A percentile compares a stretch with the other conserved stretches of the same genome.
phyloP scores from a whole-genome alignment of 2,329 filamentous ascomycete species.

The Penicillium nordicum region DNA sequence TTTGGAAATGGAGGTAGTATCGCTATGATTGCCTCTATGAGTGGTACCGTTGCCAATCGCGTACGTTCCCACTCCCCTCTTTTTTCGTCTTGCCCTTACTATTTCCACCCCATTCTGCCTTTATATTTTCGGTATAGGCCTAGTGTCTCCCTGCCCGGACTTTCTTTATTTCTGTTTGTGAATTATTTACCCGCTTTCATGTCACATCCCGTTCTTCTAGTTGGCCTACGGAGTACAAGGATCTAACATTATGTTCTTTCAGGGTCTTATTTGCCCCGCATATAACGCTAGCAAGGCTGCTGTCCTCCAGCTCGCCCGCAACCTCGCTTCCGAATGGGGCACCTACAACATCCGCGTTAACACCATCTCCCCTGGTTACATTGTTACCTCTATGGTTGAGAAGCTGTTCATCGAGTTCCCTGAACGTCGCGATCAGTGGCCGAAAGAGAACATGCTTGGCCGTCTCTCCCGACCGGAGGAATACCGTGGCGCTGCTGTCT shows the following conservation, averaged over 20 bases:
- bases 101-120: neutral
- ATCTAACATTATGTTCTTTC: neutral
- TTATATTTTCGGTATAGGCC: neutral
- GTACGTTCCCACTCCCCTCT: constrained; percentile 26
- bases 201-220: neutral
- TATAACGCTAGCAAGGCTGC: constrained; percentile 51
- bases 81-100: neutral
- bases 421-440: constrained; percentile 75
- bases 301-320: constrained; percentile 47
- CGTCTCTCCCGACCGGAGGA: constrained; percentile 65
- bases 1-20: constrained; percentile 60
- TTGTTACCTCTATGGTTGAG: constrained; percentile 47
- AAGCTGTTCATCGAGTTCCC: constrained; percentile 60
- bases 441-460: constrained; percentile 79
- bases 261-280: constrained; percentile 49
- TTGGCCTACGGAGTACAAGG: neutral
- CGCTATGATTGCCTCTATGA: constrained; percentile 62
- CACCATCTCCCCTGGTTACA: constrained; percentile 48
- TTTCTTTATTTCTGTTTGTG: neutral
- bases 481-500: constrained; percentile 57
- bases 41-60: constrained; percentile 57
- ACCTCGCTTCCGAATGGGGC: constrained; percentile 50
- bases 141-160: neutral
- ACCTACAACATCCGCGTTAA: constrained; percentile 49
- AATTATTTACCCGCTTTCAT: neutral